phyloP scores from a whole-genome alignment of 208 protist species.

The Angomonas ambiguus region DNA sequence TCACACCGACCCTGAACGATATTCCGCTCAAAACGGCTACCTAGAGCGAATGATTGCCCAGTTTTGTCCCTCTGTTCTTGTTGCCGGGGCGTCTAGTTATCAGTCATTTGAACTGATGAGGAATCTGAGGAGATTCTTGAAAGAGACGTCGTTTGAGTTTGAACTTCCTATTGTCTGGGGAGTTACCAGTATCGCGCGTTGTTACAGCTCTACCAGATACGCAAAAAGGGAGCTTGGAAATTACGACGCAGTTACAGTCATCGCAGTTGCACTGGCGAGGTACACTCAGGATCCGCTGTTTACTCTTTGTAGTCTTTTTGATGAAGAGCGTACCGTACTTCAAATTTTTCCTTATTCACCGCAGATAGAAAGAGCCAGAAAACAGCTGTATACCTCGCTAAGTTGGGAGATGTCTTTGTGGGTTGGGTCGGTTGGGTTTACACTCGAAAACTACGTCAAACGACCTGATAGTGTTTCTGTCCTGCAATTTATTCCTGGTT shows the following conservation, averaged over 20 bases:
- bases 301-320: conserved; percentile 63
- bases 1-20: conserved; percentile 46
- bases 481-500: conserved; percentile 80
- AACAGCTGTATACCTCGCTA: conserved; percentile 52
- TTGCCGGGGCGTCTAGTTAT: conserved; percentile 45
- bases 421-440: conserved; percentile 54
- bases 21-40: conserved; percentile 44
- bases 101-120: conserved; percentile 51
- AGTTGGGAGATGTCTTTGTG: conserved; percentile 84
- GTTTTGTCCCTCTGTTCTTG: conserved; percentile 64
- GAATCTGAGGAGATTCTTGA: conserved; percentile 58
- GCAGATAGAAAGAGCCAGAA: conserved; percentile 8
- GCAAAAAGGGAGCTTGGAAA: conserved; percentile 39
- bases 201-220: conserved; percentile 48
- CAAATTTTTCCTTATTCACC: conserved; percentile 45
- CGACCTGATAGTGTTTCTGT: conserved; percentile 39
- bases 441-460: conserved; percentile 50
- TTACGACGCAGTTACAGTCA: conserved; percentile 39
- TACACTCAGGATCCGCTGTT: conserved; percentile 75
- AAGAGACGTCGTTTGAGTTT: conserved; percentile 27
- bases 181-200: conserved; percentile 59
- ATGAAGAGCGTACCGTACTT: conserved; percentile 57
- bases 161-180: conserved; percentile 71
- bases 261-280: conserved; percentile 47
- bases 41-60: conserved; percentile 62